Conservation (phyloP, 1,139 yeast species). For the Saccharomycopsis crataegensis region DNA sequence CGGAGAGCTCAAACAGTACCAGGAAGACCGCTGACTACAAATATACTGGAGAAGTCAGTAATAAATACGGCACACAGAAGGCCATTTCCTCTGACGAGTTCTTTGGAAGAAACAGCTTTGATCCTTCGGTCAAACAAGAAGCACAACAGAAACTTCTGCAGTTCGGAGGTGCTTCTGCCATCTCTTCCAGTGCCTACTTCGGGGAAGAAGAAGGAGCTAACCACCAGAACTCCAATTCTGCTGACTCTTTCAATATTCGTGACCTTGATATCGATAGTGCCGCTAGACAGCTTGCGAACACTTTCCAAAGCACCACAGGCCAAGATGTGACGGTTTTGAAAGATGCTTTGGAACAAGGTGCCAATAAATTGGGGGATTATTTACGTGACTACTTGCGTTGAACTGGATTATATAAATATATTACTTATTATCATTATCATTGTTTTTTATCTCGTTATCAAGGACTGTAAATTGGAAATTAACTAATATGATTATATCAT, state of each 20-base stretch:
- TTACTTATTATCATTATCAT: not conserved
- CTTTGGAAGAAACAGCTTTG: conserved; percentile 84
- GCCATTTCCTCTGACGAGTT: conserved; percentile 93
- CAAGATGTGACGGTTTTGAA: conserved; percentile 84
- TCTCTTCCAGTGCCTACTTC: conserved; percentile 86
- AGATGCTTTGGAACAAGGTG: conserved; percentile 94
- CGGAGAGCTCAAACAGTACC: conserved; percentile 36
- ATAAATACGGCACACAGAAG: conserved; percentile 81
- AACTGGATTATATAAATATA: not conserved
- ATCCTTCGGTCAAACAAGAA: conserved; percentile 69
- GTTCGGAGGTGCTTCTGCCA: conserved; percentile 81
- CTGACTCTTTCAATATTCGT: conserved; percentile 23
- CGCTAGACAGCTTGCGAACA: conserved; percentile 63
- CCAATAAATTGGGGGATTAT: conserved; percentile 75
- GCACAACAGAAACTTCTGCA: conserved; percentile 72
- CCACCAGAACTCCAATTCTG: conserved; percentile 20
- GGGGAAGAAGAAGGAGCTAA: conserved; percentile 64
- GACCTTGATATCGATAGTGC: conserved; percentile 42
- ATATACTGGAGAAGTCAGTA: conserved; percentile 64
- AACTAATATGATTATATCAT: not conserved
- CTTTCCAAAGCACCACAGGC: conserved; percentile 66
- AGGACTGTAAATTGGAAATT: not conserved
- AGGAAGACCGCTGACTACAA: conserved; percentile 33
- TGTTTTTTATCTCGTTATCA: not conserved
- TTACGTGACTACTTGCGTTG: conserved; percentile 64